A percentile compares a stretch with the other conserved stretches of the same genome.
Evolutionary conservation across 345 rosid species (phyloP).

Genomic region (Aquilaria yunnanensis): DNA sequence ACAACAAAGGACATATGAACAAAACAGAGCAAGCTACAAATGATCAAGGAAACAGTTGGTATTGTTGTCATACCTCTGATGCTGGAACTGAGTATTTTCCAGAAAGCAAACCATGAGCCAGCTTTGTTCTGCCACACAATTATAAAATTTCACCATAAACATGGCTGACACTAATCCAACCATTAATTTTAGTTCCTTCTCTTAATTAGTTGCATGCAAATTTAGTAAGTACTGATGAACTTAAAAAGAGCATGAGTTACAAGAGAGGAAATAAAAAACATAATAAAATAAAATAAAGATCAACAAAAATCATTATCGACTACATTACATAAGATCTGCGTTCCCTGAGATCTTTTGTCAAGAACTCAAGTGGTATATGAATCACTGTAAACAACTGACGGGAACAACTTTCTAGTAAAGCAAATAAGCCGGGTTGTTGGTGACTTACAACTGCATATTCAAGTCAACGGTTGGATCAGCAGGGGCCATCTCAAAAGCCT

Average conservation of each 20-base stretch:
- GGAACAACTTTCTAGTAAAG: conserved; percentile 1
- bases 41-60: conserved; percentile 6
- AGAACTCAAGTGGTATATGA: no score
- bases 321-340: background rate
- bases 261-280: background rate
- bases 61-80: conserved; percentile 41
- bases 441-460: conserved; percentile 89
- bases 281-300: background rate
- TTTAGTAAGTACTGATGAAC: background rate
- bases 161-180: background rate
- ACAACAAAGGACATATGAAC: conserved; percentile 11
- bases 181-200: background rate
- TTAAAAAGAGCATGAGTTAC: background rate
- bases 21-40: conserved; percentile 4
- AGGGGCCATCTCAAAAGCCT: conserved; percentile 81
- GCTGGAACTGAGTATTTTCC: conserved; percentile 88
- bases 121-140: conserved; percentile 70
- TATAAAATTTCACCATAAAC: conserved; percentile 15
- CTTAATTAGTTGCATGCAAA: background rate
- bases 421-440: conserved; percentile 1
- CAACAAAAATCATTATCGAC: background rate
- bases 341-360: no score
- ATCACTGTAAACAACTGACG: background rate
- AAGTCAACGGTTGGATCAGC: conserved; percentile 97
- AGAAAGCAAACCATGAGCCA: conserved; percentile 92